These are phyloP conservation scores for Russula virescens DNA, from an alignment of 768 basidiomycete species.

Conservation along the genomic window DNA sequence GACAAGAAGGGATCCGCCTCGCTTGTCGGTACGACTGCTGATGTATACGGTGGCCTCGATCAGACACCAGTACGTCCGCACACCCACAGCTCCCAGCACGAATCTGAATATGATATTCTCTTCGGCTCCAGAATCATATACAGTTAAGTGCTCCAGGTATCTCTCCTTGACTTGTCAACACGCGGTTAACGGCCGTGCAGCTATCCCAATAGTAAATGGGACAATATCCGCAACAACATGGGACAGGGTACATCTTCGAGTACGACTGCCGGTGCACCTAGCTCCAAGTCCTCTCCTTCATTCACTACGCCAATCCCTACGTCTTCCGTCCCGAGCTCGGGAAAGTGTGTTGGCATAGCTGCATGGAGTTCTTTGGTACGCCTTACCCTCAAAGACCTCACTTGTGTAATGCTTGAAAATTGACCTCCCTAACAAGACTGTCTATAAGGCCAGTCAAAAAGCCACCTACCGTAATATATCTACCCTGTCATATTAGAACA, in stretches of 20 bases:
- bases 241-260: no score
- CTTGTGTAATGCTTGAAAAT: neutral
- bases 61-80: slow-evolving; percentile 33
- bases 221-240: no score
- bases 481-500: no score
- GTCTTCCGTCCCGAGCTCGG: slow-evolving; percentile 27
- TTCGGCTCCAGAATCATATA: no score
- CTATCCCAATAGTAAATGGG: no score
- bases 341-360: slow-evolving; percentile 38
- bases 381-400: neutral
- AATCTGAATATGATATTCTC: no score
- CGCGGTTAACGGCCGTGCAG: no score
- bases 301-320: slow-evolving; percentile 27
- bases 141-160: no score
- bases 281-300: slow-evolving; percentile 28
- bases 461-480: slow-evolving; percentile 41
- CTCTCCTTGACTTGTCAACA: no score
- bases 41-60: slow-evolving; percentile 49
- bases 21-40: slow-evolving; percentile 46
- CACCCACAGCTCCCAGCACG: no score
- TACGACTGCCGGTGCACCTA: neutral
- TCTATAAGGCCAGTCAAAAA: slow-evolving; percentile 38
- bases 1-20: slow-evolving; percentile 43
- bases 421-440: neutral
- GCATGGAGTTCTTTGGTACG: slow-evolving; percentile 45